Evolutionary conservation across 1,284 basidiomycete genomes (phyloP).

Genomic region (Anthracocystis walkeri): DNA sequence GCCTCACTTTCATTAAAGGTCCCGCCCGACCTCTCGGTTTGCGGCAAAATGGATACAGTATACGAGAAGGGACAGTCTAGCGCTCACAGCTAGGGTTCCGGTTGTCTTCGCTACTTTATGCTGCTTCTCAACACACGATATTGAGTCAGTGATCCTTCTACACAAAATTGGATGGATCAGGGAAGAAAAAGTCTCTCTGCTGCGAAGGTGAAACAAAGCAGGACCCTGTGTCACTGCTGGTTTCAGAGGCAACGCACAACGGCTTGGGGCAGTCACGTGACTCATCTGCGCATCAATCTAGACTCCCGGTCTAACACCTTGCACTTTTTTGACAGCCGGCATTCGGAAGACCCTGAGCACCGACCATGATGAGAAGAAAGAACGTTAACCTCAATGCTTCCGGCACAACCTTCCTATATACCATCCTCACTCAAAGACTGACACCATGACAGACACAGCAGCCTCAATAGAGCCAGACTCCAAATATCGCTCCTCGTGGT

Average conservation of each 20-base stretch:
- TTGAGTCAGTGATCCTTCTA: too few species aligned
- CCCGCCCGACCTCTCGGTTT: background rate
- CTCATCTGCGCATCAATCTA: background rate
- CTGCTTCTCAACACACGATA: too few species aligned
- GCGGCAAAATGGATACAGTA: background rate
- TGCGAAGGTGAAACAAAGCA: too few species aligned
- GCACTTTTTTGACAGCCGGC: background rate
- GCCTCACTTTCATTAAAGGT: too few species aligned
- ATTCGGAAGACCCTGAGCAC: constrained; percentile 1
- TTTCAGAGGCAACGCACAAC: background rate
- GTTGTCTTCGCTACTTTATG: background rate
- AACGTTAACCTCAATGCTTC: too few species aligned
- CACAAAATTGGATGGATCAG: too few species aligned
- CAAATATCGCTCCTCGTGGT: constrained; percentile 46
- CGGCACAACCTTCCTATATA: background rate
- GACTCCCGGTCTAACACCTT: constrained; percentile 19
- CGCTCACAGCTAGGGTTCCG: background rate
- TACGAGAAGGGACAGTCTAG: too few species aligned
- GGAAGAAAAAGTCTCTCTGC: too few species aligned
- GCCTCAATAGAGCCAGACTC: background rate
- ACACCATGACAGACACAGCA: constrained; percentile 1
- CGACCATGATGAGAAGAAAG: constrained; percentile 2
- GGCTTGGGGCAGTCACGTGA: background rate
- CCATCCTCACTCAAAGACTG: background rate
- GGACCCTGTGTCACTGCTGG: background rate